Base-by-base conservation (phyloP, 345 rosid genomes). In the Geranium brycei region DNA sequence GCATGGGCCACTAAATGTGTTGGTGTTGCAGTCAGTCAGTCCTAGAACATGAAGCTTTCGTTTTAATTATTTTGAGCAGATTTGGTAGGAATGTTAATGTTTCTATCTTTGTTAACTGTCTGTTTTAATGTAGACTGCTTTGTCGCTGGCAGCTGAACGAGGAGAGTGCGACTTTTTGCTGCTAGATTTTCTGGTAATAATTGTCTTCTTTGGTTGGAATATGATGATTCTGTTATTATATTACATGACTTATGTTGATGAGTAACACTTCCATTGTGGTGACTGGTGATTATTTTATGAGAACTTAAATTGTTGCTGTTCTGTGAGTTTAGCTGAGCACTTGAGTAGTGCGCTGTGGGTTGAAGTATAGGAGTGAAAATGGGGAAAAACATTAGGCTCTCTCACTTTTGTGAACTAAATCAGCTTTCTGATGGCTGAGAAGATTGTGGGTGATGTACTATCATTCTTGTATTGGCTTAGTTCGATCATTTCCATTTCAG, bases 61-160 rank as follows among this genome's bases (percentile, higher is more conserved):
- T 75, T 68, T 65, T 65, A 14, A 23, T 64, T 51, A 60, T 63
- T 69, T 65, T 68, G 62, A 68, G 60, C 69, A 69, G 61, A 65
- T 60, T 71, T 60, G 31, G 62, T 74, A 66, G 78, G 68, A 61
- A 56, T 62, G 68, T 75, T 66, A 40, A 1, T 64, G 57, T 55
- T 58, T 38, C 18, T 53, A 65, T 51, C 12, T 30, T 69, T 76
- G 72, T 69, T 73, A 65, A 78, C 80, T 72, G 66, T 73, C 28
- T 23, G 28, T 23, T 23, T 87, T 84, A 75, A 87, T 89, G 72
- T 81, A 66, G 72, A 82, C 77, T 79, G 77, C 79, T 88, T 91
- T 89, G 77, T 86, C 81, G 85, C 81, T 91, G 91, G 92, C 91
- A 88, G 95, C 88, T 74, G 79, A 76, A 79, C 83, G 89, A 83